Evolutionary conservation across 371 early-diverging fungal species (phyloP), one percentile per base, ranked within the genome.

Genomic region (Nosema muscidifuracis): DNA sequence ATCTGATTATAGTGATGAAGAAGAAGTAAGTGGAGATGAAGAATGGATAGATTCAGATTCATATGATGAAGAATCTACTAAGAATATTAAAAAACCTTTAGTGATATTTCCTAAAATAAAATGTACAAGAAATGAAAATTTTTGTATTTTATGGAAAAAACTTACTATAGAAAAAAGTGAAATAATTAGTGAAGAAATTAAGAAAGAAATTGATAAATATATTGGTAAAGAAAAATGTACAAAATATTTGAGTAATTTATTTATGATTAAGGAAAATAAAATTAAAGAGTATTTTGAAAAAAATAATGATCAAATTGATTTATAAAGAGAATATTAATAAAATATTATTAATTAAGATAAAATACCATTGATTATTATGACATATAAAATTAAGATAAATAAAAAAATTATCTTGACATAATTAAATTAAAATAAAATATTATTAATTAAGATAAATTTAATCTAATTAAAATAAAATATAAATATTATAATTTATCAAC

Each of bases 21-120:
- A 62, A 9, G 31, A 18, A 34, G 31, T 16, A 24, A 62, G 42
- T 62, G 28, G 7, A 24, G 7, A 18, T 13, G 24, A 28, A 12
- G 62, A 62, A 42, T 62, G 33, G 33, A 20, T 62, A 20, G 62
- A 62, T 4, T 2, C 28, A 9, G 62, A 62, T 40, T 40, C 62
- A 26, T 31, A 30, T 6, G 62, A 62, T 18, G 18, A 40, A 22
- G 62, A 62, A 12, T 42, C 2, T 26, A 22, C 6, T 42, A 62
- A 3, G 16, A 42, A 12, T 34, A 4, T 31, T 7, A 62, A 42
- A 42, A 62, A 24, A 28, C 62, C 62, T 24, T 18, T 15, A 13
- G 4, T 62, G 16, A 62, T 2, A 12, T 62, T 62, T 42, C 62
- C 43, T 7, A 62, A 22, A 4, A 36, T 62, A 22, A 62, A 62